Conservation (phyloP, 163 green algal species). For the Chloromonas sp. region DNA sequence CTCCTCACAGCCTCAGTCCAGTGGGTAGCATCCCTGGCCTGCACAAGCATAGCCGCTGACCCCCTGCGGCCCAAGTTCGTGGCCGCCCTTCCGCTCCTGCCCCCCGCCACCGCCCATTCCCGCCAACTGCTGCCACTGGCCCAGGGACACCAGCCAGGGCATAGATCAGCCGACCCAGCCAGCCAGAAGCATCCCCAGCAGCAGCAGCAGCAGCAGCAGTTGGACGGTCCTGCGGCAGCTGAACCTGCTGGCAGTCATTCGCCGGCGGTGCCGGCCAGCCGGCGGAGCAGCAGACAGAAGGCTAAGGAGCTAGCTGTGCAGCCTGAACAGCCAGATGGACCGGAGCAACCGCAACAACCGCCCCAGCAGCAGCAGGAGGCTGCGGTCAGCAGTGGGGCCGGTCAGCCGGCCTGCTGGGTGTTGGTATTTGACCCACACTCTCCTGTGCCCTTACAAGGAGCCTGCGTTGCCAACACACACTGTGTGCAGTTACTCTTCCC, state of each 20-base stretch:
- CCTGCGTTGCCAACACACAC: neutral
- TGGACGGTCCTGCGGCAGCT: too few species aligned
- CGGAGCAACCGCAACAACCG: neutral
- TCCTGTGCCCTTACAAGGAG: neutral
- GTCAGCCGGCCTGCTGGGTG: neutral
- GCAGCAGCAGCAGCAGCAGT: neutral
- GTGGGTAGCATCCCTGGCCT: slow-evolving; percentile 41
- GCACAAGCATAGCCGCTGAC: slow-evolving; percentile 40
- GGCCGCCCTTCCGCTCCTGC: slow-evolving; percentile 20
- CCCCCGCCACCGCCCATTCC: too few species aligned
- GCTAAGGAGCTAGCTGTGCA: neutral
- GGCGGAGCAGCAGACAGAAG: neutral
- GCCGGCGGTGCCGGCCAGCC: neutral
- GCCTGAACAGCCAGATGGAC: too few species aligned
- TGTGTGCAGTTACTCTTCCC: neutral
- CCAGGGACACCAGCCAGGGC: neutral
- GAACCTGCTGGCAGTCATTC: too few species aligned
- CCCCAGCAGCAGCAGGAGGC: neutral
- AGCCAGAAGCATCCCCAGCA: neutral
- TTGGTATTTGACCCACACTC: neutral
- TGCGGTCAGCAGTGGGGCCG: too few species aligned
- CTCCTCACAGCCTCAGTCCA: slow-evolving; percentile 48
- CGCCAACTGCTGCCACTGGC: too few species aligned
- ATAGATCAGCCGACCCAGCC: neutral
- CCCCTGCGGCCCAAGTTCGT: slow-evolving; percentile 13